Evolutionary conservation across 2,329 filamentous ascomycete species (phyloP).

Genomic region (Mollisiaceae sp.): DNA sequence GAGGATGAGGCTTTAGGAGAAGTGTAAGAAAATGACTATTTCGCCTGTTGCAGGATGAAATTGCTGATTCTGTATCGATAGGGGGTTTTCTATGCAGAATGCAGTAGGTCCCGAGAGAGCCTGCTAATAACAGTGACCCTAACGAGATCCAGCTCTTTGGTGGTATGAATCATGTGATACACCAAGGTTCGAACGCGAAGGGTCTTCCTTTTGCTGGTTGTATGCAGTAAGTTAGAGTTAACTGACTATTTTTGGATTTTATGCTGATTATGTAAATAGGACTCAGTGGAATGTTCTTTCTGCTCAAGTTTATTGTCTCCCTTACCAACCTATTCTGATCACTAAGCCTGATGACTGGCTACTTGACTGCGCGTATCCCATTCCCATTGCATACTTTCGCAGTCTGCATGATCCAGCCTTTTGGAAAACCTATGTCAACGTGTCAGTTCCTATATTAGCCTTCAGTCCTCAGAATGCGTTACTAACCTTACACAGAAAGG

Average conservation of each 20-base stretch:
- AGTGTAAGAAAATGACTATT: background rate
- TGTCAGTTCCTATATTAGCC: background rate
- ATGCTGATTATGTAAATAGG: background rate
- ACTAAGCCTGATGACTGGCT: background rate
- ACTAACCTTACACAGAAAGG: background rate
- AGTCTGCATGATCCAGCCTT: background rate
- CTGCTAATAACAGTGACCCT: background rate
- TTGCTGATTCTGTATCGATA: background rate
- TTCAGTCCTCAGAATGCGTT: too few species aligned
- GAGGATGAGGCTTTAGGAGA: background rate
- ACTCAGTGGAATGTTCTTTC: background rate
- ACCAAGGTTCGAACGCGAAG: background rate
- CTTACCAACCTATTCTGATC: background rate
- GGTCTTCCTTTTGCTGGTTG: background rate
- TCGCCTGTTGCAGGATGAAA: background rate
- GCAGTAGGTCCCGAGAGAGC: background rate
- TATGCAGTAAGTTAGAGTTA: background rate
- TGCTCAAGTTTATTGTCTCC: background rate
- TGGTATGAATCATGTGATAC: background rate
- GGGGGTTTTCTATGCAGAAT: constrained; percentile 1
- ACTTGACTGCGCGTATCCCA: background rate
- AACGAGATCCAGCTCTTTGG: background rate
- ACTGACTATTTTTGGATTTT: background rate
- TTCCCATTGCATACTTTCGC: background rate
- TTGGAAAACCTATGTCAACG: background rate